phyloP scores from a whole-genome alignment of 1,139 yeast genomes.

The Debaryomyces udenii region DNA sequence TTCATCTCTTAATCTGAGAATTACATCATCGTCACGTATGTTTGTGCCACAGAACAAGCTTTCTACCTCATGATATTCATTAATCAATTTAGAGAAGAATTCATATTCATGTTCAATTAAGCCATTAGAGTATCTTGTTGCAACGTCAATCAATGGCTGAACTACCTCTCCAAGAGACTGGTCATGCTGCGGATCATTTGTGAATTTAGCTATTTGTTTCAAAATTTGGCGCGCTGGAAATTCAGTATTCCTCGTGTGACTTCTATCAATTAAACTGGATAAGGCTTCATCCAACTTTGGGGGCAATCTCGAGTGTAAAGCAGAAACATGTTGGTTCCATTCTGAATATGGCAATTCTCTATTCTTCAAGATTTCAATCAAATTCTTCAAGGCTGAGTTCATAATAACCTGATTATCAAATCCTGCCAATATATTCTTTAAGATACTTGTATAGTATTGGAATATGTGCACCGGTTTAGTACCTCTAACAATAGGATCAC shows the following conservation, averaged over 20 bases:
- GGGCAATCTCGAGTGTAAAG: slow-evolving; percentile 90
- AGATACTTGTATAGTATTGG: slow-evolving; percentile 56
- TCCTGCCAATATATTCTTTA: slow-evolving; percentile 82
- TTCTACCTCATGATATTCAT: slow-evolving; percentile 78
- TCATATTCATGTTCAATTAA: slow-evolving; percentile 80
- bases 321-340: slow-evolving; percentile 85
- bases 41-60: slow-evolving; percentile 73
- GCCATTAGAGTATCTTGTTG: slow-evolving; percentile 73
- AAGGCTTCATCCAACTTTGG: slow-evolving; percentile 70
- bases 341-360: slow-evolving; percentile 89
- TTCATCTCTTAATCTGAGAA: slow-evolving; percentile 84
- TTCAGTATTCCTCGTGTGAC: slow-evolving; percentile 69
- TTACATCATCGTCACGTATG: slow-evolving; percentile 82
- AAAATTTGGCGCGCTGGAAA: slow-evolving; percentile 90
- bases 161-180: slow-evolving; percentile 56
- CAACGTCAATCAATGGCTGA: slow-evolving; percentile 74
- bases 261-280: slow-evolving; percentile 65
- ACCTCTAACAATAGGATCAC: slow-evolving; percentile 81
- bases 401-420: slow-evolving; percentile 94
- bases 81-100: slow-evolving; percentile 69
- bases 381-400: slow-evolving; percentile 75
- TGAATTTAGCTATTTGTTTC: slow-evolving; percentile 60
- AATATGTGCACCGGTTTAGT: slow-evolving; percentile 81
- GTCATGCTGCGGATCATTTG: slow-evolving; percentile 54
- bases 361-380: slow-evolving; percentile 73